Conservation (phyloP, 2,329 filamentous ascomycete species). For the Fusarium caatingaense region DNA sequence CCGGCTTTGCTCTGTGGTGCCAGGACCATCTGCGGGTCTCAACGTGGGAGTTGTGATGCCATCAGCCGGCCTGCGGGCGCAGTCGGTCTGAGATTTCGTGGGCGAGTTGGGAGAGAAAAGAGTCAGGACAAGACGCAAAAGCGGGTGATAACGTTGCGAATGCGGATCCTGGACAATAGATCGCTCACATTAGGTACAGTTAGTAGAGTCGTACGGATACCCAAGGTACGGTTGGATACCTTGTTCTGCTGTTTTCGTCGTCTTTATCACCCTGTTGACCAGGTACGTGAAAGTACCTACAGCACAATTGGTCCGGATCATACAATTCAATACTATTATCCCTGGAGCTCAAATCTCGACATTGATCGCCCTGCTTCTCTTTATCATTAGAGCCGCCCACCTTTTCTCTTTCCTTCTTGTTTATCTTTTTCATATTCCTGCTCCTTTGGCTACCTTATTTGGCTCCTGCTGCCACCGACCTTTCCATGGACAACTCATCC, state of each 20-base stretch:
- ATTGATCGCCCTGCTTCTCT: conserved; percentile 46
- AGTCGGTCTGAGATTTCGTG: conserved; percentile 47
- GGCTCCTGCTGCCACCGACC: conserved; percentile 36
- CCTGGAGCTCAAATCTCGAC: conserved; percentile 46
- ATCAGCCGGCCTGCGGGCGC: conserved; percentile 47
- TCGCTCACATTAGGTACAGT: conserved; percentile 2
- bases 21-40: conserved; percentile 45
- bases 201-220: conserved; percentile 12
- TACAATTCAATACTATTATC: conserved; percentile 39
- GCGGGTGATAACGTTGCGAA: conserved; percentile 45
- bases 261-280: conserved; percentile 5
- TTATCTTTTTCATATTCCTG: conserved; percentile 29
- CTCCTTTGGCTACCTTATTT: conserved; percentile 37
- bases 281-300: conserved; percentile 27
- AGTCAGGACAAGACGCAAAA: background rate
- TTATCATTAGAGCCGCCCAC: conserved; percentile 47
- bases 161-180: conserved; percentile 28
- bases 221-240: conserved; percentile 10
- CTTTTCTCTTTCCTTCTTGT: conserved; percentile 22
- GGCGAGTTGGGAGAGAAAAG: conserved; percentile 16
- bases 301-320: conserved; percentile 42
- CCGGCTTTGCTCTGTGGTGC: conserved; percentile 36
- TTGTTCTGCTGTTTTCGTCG: conserved; percentile 1
- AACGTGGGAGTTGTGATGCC: conserved; percentile 49
- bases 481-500: conserved; percentile 46